phyloP scores from a whole-genome alignment of 2,329 filamentous ascomycete genomes.

The Pseudocercospora fijiensis region DNA sequence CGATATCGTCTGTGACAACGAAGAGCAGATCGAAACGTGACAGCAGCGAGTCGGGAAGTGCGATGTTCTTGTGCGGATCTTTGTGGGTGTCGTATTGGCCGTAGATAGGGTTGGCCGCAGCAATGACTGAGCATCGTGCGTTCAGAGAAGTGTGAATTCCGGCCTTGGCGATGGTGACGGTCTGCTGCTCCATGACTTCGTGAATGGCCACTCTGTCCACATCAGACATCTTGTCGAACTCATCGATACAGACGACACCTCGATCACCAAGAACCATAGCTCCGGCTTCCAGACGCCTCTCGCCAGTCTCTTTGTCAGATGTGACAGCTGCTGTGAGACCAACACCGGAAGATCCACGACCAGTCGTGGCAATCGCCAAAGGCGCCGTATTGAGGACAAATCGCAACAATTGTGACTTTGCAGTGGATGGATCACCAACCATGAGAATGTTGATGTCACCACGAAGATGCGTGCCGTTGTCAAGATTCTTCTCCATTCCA shows the following conservation, averaged over 20 bases:
- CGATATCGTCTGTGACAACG: constrained; percentile 96
- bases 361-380: constrained; percentile 93
- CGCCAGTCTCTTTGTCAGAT: constrained; percentile 94
- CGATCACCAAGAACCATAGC: constrained; percentile 98
- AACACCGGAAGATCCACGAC: constrained; percentile 89
- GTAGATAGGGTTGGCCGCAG: constrained; percentile 95
- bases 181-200: constrained; percentile 99
- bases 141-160: constrained; percentile 98
- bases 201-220: constrained; percentile 97
- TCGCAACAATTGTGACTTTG: constrained; percentile 94
- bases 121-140: constrained; percentile 92
- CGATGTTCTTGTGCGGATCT: constrained; percentile 97
- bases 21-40: constrained; percentile 99
- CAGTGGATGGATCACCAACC: constrained; percentile 97
- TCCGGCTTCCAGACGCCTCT: constrained; percentile 90
- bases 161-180: constrained; percentile 96
- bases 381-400: constrained; percentile 98
- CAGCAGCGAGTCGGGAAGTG: constrained; percentile 88
- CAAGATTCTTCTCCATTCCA: constrained; percentile 96
- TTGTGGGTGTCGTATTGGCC: constrained; percentile 99
- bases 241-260: constrained; percentile 97
- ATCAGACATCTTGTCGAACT: constrained; percentile 99
- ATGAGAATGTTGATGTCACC: constrained; percentile 99
- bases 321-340: constrained; percentile 97
- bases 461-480: constrained; percentile 95